These are phyloP conservation scores for Magnolia kwangsiensis DNA, from an alignment of 164 flowering plant species.

Conservation along the genomic window DNA sequence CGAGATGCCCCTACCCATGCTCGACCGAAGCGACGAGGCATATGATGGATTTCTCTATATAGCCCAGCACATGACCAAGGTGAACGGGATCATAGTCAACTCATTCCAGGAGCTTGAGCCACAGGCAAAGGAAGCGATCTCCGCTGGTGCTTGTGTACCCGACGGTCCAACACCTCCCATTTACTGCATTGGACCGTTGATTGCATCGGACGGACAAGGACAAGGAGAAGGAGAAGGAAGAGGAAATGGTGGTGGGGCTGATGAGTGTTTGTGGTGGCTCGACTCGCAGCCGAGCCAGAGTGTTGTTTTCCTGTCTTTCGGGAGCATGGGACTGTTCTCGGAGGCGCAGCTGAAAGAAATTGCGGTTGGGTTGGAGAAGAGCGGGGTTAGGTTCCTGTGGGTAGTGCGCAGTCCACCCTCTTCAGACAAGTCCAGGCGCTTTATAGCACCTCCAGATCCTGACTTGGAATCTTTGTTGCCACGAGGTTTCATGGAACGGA, in stretches of 20 bases:
- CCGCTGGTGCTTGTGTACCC: constrained; percentile 5
- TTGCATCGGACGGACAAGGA: constrained; percentile 6
- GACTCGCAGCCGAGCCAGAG: constrained; percentile 35
- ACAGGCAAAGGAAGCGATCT: constrained; percentile 12
- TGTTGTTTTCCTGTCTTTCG: constrained; percentile 45
- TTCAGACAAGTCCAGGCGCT: constrained; percentile 8
- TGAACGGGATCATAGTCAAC: constrained; percentile 29
- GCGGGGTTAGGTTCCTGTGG: constrained; percentile 43
- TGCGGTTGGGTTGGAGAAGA: constrained; percentile 41
- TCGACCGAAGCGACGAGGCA: constrained; percentile 13
- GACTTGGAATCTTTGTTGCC: constrained; percentile 28
- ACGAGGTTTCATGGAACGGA: constrained; percentile 34
- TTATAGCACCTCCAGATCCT: constrained; percentile 17
- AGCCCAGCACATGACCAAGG: background rate
- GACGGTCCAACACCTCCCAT: constrained; percentile 15
- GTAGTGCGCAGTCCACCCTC: constrained; percentile 36
- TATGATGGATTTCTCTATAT: constrained; percentile 8
- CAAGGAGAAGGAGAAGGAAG: background rate
- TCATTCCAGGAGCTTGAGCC: constrained; percentile 27
- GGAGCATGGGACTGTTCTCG: constrained; percentile 35
- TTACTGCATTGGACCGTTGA: constrained; percentile 28
- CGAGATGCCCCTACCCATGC: constrained; percentile 17
- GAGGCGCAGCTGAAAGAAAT: constrained; percentile 35
- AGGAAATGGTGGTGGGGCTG: background rate
- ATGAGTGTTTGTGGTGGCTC: constrained; percentile 38